phyloP scores from a whole-genome alignment of 1,139 yeast species.

The Lodderomyces parapsilosis region DNA sequence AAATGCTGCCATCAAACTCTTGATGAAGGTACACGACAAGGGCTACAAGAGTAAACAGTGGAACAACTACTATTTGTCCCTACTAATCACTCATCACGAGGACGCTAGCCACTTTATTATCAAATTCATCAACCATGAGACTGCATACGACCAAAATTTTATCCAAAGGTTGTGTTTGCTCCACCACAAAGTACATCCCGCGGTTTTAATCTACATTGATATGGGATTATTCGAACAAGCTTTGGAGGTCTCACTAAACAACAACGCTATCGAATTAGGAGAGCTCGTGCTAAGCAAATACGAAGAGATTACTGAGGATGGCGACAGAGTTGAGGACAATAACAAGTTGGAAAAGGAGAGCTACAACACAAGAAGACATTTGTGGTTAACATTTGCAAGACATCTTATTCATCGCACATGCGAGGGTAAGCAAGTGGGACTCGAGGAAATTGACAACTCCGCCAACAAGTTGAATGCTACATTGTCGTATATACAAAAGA shows the following conservation, averaged over 20 bases:
- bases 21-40: slow-evolving; percentile 60
- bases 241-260: slow-evolving; percentile 64
- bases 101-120: slow-evolving; percentile 30
- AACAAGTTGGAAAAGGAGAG: slow-evolving; percentile 34
- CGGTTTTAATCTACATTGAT: slow-evolving; percentile 64
- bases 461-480: slow-evolving; percentile 20
- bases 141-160: slow-evolving; percentile 63
- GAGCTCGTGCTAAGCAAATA: slow-evolving; percentile 36
- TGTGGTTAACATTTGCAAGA: slow-evolving; percentile 73
- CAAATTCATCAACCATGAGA: slow-evolving; percentile 26
- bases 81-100: slow-evolving; percentile 55
- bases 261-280: slow-evolving; percentile 60
- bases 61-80: slow-evolving; percentile 71
- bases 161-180: slow-evolving; percentile 72
- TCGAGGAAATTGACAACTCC: slow-evolving; percentile 16
- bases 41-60: slow-evolving; percentile 50
- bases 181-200: slow-evolving; percentile 57
- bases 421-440: slow-evolving; percentile 23
- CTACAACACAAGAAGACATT: slow-evolving; percentile 55
- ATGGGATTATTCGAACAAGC: slow-evolving; percentile 80
- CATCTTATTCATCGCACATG: slow-evolving; percentile 49
- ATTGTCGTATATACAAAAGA: slow-evolving; percentile 22
- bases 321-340: slow-evolving; percentile 11
- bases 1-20: slow-evolving; percentile 67
- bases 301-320: slow-evolving; percentile 25